These are phyloP conservation scores for Gossypium herbaceum DNA, from an alignment of 345 rosid genomes.

Conservation along the genomic window DNA sequence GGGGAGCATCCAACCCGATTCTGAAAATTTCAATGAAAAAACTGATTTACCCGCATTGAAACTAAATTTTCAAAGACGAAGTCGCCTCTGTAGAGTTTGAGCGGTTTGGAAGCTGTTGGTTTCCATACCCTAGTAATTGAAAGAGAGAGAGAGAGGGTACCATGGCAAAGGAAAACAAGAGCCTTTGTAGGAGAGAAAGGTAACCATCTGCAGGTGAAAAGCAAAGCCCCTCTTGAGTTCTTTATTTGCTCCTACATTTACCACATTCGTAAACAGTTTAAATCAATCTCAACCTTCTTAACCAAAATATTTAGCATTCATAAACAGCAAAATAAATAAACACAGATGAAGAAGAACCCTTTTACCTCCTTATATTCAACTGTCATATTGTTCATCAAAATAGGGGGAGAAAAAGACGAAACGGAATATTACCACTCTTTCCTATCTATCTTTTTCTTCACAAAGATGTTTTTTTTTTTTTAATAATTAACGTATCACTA, in stretches of 20 bases:
- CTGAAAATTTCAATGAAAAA: too few species aligned
- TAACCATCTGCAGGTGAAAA: conserved; percentile 86
- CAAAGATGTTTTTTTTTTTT: not conserved
- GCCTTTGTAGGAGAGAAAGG: conserved; percentile 71
- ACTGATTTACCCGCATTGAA: too few species aligned
- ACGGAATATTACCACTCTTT: not conserved
- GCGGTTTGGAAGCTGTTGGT: too few species aligned
- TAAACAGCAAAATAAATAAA: not conserved
- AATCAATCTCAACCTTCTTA: not conserved
- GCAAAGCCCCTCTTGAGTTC: conserved; percentile 72
- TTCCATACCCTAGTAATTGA: not conserved
- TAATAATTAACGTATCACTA: not conserved
- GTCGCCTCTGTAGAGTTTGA: too few species aligned
- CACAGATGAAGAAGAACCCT: conserved; percentile 5
- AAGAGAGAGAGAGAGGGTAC: conserved; percentile 24
- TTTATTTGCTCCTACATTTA: conserved; percentile 47
- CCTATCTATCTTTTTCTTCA: not conserved
- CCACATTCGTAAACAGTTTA: not conserved
- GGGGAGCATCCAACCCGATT: too few species aligned
- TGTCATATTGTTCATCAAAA: conserved; percentile 24
- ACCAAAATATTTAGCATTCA: not conserved
- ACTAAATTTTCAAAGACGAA: too few species aligned
- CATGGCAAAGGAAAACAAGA: conserved; percentile 92
- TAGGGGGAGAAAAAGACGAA: not conserved
- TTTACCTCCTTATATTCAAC: conserved; percentile 44